A percentile compares a stretch with the other conserved stretches of the same genome.
Conservation (phyloP, 2,329 filamentous ascomycete species). For the Rasamsonia emersonii region DNA sequence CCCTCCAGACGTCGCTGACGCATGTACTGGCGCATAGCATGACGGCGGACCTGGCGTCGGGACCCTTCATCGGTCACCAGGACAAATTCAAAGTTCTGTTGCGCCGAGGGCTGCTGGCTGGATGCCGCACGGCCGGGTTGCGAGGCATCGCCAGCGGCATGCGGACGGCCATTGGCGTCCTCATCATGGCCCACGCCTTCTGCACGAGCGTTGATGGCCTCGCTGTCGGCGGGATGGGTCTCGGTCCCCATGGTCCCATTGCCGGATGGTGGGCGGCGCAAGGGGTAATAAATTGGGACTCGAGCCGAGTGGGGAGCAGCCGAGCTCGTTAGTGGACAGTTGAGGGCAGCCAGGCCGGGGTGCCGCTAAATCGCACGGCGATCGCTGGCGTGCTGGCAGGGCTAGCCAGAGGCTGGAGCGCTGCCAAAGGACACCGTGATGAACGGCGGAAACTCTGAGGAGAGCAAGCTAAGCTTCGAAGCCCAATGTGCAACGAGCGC, state of each 20-base stretch:
- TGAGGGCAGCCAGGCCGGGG: too few species aligned
- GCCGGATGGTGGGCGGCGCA: neutral
- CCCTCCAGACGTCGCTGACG: slow-evolving; percentile 24
- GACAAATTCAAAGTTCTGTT: slow-evolving; percentile 24
- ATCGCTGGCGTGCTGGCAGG: too few species aligned
- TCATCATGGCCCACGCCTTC: neutral
- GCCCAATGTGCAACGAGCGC: slow-evolving; percentile 15
- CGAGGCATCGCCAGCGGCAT: neutral
- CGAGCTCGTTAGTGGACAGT: slow-evolving; percentile 10
- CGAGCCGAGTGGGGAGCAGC: slow-evolving; percentile 1
- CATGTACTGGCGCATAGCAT: slow-evolving; percentile 30
- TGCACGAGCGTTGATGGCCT: neutral
- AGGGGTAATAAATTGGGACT: slow-evolving; percentile 5
- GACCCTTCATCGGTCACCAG: slow-evolving; percentile 25
- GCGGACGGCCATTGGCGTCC: neutral
- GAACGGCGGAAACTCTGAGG: too few species aligned
- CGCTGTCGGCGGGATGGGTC: slow-evolving; percentile 8
- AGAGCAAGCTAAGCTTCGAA: too few species aligned
- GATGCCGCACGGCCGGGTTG: neutral
- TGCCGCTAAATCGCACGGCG: too few species aligned
- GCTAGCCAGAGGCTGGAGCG: too few species aligned
- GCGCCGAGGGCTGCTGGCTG: slow-evolving; percentile 8
- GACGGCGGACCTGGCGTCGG: slow-evolving; percentile 24
- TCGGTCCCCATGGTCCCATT: slow-evolving; percentile 23
- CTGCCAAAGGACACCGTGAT: too few species aligned